These are phyloP conservation scores for Actinomucor elegans DNA, from an alignment of 371 early-diverging fungal species.

Conservation along the genomic window DNA sequence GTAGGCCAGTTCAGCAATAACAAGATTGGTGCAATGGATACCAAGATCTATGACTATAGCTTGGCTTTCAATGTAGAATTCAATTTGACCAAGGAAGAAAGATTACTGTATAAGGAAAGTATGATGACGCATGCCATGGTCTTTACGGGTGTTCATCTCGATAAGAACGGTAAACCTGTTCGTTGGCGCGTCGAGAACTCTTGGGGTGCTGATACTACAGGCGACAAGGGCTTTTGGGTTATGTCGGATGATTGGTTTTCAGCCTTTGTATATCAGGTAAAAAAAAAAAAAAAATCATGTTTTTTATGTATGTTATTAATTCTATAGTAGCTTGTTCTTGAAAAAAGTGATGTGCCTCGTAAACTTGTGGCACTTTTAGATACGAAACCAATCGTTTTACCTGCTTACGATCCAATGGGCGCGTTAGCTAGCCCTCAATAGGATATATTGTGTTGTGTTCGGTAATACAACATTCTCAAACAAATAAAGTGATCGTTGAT, in stretches of 20 bases:
- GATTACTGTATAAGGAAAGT: conserved; percentile 73
- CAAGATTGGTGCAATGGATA: conserved; percentile 64
- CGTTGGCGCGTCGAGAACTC: conserved; percentile 85
- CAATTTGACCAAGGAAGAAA: conserved; percentile 67
- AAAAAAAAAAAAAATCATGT: background rate
- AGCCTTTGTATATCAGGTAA: conserved; percentile 77
- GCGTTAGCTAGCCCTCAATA: conserved; percentile 45
- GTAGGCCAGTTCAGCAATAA: conserved; percentile 58
- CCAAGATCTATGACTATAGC: conserved; percentile 64
- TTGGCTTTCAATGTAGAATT: conserved; percentile 67
- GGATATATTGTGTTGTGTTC: background rate
- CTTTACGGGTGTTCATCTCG: conserved; percentile 79
- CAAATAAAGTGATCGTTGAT: too few species aligned
- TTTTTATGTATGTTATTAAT: too few species aligned
- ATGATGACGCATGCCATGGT: conserved; percentile 87
- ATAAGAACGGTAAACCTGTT: conserved; percentile 58
- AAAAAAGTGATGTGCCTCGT: conserved; percentile 61
- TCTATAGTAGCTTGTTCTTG: conserved; percentile 47
- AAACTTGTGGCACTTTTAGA: conserved; percentile 62
- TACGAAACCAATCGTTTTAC: conserved; percentile 64
- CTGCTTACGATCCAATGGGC: conserved; percentile 78
- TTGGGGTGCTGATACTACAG: conserved; percentile 56
- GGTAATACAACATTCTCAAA: too few species aligned
- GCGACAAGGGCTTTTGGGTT: conserved; percentile 75
- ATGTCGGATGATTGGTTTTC: conserved; percentile 82